Base-by-base conservation (phyloP, 2,329 filamentous ascomycete species). In the Botrytis galanthina region DNA sequence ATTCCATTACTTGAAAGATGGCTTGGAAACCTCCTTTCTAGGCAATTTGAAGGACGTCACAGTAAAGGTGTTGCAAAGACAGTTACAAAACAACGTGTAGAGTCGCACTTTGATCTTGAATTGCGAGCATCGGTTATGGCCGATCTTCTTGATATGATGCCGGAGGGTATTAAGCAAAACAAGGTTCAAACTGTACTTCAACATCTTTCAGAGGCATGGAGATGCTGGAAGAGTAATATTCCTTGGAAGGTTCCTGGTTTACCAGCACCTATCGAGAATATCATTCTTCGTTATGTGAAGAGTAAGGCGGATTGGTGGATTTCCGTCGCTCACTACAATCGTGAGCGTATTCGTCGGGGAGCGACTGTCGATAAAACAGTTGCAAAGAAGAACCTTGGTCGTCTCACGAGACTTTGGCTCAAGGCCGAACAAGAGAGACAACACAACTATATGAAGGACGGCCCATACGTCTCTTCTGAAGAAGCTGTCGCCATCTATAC, bases 301-400 rank as follows among this genome's bases (percentile, higher is more conserved):
- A 95, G 94, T 78, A 99, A 99, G 86, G 96, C 96, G 29, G 96
- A 99, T 82, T 99, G 96, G 97, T 99, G 96, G 96, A 95, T 99
- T 75, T 98, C 95, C 35, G 97, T 99, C 46, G 96, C 96, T 18
- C 96, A 99, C 82, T 99, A 99, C 86, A 99, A 99, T 82, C 92
- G 96, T 79, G 96, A 99, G 85, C 92, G 96, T 82, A 99, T 99
- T 80, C 90, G 96, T 78, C 89, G 96, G 82, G 97, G 96, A 81
- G 97, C 96, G 3, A 99, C 96, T 2, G 96, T 99, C 20, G 96
- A 99, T 82, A 99, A 99, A 86, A 99, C 96, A 4, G 97, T 99
- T 39, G 96, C 96, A 6, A 99, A 99, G 89, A 99, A 99, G 88
- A 99, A 99, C 78, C 87, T 99, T 75, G 96, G 96, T 74, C 93